These are phyloP conservation scores for Aspergillus tamarii DNA, from an alignment of 2,329 filamentous ascomycete genomes.

Conservation along the genomic window DNA sequence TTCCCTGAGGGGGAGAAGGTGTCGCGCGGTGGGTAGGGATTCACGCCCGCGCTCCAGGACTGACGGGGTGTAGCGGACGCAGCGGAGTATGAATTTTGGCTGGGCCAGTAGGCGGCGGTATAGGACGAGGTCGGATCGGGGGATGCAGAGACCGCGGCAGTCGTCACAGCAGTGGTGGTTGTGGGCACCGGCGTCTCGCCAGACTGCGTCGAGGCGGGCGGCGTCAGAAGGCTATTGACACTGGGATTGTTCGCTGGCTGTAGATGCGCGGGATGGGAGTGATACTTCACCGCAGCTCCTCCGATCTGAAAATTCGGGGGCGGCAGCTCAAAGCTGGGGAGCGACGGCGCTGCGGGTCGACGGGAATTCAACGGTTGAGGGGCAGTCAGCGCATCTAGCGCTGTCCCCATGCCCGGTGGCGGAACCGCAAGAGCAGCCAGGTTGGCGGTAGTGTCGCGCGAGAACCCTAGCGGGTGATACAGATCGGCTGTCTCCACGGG, in stretches of 20 bases:
- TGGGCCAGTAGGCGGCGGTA: constrained; percentile 60
- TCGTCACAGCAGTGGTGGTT: constrained; percentile 32
- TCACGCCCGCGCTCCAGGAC: constrained; percentile 47
- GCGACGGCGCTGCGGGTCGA: constrained; percentile 68
- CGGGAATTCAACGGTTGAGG: constrained; percentile 67
- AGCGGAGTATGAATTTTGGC: constrained; percentile 60
- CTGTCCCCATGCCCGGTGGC: constrained; percentile 64
- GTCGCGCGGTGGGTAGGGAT: constrained; percentile 50
- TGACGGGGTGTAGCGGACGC: constrained; percentile 50
- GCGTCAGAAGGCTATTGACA: constrained; percentile 65
- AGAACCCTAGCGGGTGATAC: constrained; percentile 45
- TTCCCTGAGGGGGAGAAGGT: constrained; percentile 62
- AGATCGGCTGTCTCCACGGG: constrained; percentile 40
- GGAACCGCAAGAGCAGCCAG: constrained; percentile 66
- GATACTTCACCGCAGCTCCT: constrained; percentile 55
- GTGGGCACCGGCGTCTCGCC: constrained; percentile 49
- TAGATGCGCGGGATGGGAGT: constrained; percentile 41
- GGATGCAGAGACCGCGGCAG: constrained; percentile 39
- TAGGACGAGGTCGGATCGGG: constrained; percentile 53
- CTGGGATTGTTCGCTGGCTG: constrained; percentile 55
- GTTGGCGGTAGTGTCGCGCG: constrained; percentile 53
- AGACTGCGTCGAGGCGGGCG: constrained; percentile 60
- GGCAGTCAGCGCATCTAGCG: constrained; percentile 62
- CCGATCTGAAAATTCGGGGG: constrained; percentile 56
- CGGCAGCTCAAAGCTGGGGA: constrained; percentile 71